Conservation (phyloP, 306 rosid genomes). For the Neltuma alba region DNA sequence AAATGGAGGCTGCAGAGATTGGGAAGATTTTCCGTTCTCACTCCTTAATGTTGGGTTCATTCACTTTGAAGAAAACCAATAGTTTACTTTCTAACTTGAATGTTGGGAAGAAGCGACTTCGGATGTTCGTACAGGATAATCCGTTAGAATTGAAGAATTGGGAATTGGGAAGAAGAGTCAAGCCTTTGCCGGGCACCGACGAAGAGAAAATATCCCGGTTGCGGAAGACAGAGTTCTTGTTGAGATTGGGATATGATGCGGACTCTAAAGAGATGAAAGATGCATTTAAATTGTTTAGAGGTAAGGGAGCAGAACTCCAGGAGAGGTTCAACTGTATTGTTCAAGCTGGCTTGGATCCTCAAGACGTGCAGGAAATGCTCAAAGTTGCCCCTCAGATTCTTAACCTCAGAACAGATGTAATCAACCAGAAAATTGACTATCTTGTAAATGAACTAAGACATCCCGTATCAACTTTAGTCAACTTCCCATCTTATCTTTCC, state of each 20-base stretch:
- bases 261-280: slow-evolving; percentile 51
- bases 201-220: slow-evolving; percentile 29
- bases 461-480: slow-evolving; percentile 19
- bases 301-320: slow-evolving; percentile 79
- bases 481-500: slow-evolving; percentile 64
- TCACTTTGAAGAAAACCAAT: slow-evolving; percentile 53
- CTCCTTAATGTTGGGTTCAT: slow-evolving; percentile 58
- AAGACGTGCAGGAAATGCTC: slow-evolving; percentile 59
- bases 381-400: slow-evolving; percentile 67
- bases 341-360: slow-evolving; percentile 61
- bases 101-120: slow-evolving; percentile 68
- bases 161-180: slow-evolving; percentile 55
- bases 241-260: slow-evolving; percentile 59
- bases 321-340: slow-evolving; percentile 76
- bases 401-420: slow-evolving; percentile 25
- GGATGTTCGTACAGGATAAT: slow-evolving; percentile 54
- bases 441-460: neutral
- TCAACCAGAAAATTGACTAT: neutral
- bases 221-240: slow-evolving; percentile 60
- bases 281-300: slow-evolving; percentile 57
- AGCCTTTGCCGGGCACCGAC: slow-evolving; percentile 43
- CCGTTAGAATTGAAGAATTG: slow-evolving; percentile 66
- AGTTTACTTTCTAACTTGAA: slow-evolving; percentile 55
- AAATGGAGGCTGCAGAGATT: slow-evolving; percentile 61
- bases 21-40: slow-evolving; percentile 56